Evolutionary conservation across 257 asterid species (phyloP), one percentile per base, ranked within the genome.

Genomic region (Salvia splendens): DNA sequence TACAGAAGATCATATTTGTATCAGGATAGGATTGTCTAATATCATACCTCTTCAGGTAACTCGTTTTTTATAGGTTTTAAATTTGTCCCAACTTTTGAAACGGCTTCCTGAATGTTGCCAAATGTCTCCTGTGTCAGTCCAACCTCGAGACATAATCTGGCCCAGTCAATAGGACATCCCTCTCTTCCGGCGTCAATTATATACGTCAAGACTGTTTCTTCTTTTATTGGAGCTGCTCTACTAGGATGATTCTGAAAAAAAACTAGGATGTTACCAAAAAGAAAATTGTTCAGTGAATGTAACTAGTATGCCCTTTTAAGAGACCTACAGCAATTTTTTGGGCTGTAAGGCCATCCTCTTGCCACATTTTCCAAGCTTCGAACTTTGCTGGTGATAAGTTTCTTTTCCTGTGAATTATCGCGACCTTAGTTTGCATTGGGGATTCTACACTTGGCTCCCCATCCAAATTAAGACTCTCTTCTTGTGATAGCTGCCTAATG

Each of bases 361-460:
- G 95, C 96, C 96, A 92, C 98, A 87, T 84, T 82, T 75, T 89
- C 98, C 98, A 92, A 35, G 98, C 93, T 82, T 92, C 89, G 62
- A 82, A 77, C 84, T 86, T 92, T 32, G 95, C 92, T 42, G 93
- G 87, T 54, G 85, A 65, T 50, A 85, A 65, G 49, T 78, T 78
- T 68, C 72, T 85, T 38, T 46, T 78, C 64, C 51, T 83, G 20
- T 77, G 82, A 55, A 65, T 50, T 30, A 73, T 70, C 42, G 60
- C 62, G 48, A 61, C 52, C 76, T 75, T 82, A 62, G 75, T 71
- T 57, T 85, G 71, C 68, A 65, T 53, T 56, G 76, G 78, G 70
- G 78, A 47, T 73, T 79, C 89, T 49, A 77, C 64, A 61, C 20
- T 75, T 68, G 80, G 73, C 77, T 79, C 83, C 70, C 85, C 79